Conservation (phyloP, 23 red algal species). For the Gracilaria domingensis region DNA sequence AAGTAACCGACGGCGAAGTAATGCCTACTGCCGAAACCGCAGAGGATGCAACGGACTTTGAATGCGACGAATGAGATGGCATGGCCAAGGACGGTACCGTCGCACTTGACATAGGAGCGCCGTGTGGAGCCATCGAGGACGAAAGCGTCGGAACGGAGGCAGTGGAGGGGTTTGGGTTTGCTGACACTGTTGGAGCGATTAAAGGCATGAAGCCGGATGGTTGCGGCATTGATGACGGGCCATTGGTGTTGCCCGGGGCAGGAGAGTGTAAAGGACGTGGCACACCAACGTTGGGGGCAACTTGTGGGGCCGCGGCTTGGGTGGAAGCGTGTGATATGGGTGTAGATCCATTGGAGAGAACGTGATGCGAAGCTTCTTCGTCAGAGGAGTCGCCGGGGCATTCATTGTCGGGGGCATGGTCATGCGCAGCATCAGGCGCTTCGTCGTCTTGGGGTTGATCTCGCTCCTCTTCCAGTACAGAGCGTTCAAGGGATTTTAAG, state of each 20-base stretch:
- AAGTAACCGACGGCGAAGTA: constrained; percentile 14
- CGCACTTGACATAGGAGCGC: not conserved
- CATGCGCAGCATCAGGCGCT: not conserved
- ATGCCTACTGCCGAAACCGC: not conserved
- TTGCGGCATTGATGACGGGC: not conserved
- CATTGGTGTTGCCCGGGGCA: not conserved
- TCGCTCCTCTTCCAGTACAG: not conserved
- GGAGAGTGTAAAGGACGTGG: not conserved
- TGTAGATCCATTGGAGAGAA: not conserved
- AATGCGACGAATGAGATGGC: not conserved
- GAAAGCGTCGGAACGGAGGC: not conserved
- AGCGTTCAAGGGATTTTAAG: constrained; percentile 3
- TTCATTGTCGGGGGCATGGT: not conserved
- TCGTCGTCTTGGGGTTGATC: not conserved
- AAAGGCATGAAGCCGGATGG: not conserved
- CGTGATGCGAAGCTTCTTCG: not conserved
- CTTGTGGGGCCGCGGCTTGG: not conserved
- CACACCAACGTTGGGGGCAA: not conserved
- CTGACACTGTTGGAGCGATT: not conserved
- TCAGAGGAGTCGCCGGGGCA: constrained; percentile 20
- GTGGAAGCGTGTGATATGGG: not conserved
- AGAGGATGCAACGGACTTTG: not conserved
- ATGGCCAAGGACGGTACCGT: not conserved
- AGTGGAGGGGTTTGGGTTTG: not conserved
- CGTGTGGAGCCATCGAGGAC: not conserved